A percentile compares a stretch with the other conserved stretches of the same genome.
Conservation (phyloP, 2,329 filamentous ascomycete genomes). For the Colletotrichum destructivum region DNA sequence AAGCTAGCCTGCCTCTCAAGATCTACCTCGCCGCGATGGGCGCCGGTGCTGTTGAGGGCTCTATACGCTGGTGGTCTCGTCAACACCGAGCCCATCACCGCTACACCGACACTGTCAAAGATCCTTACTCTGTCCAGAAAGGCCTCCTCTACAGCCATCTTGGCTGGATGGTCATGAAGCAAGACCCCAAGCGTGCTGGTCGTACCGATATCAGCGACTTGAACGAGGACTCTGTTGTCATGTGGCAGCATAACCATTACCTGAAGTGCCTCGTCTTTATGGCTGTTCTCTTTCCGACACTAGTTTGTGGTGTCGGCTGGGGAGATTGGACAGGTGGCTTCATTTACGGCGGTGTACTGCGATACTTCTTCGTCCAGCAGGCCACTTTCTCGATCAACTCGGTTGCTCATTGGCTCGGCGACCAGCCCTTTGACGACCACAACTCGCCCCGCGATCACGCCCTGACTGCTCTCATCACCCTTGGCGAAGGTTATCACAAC, state of each 20-base stretch:
- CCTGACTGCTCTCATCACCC: slow-evolving; percentile 86
- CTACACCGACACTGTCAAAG: slow-evolving; percentile 93
- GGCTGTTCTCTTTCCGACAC: slow-evolving; percentile 81
- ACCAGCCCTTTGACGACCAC: slow-evolving; percentile 93
- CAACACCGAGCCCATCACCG: slow-evolving; percentile 91
- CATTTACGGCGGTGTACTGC: slow-evolving; percentile 87
- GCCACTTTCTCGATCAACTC: slow-evolving; percentile 95
- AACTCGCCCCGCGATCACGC: slow-evolving; percentile 92
- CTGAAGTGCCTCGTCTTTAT: slow-evolving; percentile 84
- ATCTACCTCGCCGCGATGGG: slow-evolving; percentile 87
- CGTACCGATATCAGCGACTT: slow-evolving; percentile 90
- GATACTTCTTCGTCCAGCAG: slow-evolving; percentile 92
- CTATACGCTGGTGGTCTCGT: slow-evolving; percentile 90
- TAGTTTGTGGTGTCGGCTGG: slow-evolving; percentile 85
- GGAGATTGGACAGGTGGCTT: slow-evolving; percentile 86
- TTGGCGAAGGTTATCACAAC: slow-evolving; percentile 94
- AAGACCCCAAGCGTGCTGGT: slow-evolving; percentile 90
- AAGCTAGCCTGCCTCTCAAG: slow-evolving; percentile 81
- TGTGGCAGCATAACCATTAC: slow-evolving; percentile 92
- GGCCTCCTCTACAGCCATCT: slow-evolving; percentile 84
- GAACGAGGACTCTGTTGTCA: slow-evolving; percentile 87
- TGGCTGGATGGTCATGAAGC: slow-evolving; percentile 94
- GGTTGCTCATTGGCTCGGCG: slow-evolving; percentile 90
- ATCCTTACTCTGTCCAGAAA: slow-evolving; percentile 92
- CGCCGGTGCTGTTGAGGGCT: slow-evolving; percentile 87